Percentiles rank a stretch among this genome's conserved stretches.
Evolutionary conservation across 495 filamentous ascomycete genomes (phyloP).

Genomic region (Polyplosphaeria fusca): DNA sequence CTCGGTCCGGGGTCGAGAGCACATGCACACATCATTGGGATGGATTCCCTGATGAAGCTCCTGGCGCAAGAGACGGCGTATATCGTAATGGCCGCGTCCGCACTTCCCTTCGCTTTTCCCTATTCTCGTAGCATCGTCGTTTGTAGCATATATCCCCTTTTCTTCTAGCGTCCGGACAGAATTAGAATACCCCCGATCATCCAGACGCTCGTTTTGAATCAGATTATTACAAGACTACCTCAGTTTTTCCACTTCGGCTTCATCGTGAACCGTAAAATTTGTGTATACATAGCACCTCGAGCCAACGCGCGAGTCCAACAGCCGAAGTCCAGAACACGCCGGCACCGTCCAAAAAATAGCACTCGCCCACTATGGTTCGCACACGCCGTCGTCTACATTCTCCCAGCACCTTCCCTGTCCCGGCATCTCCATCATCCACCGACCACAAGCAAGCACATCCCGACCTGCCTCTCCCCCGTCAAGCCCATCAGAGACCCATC

Average conservation of each 20-base stretch:
- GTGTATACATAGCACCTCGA: no score
- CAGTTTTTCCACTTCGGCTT: neutral
- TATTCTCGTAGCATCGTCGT: neutral
- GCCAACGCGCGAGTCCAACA: no score
- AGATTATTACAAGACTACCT: neutral
- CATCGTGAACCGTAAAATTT: no score
- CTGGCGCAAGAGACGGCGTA: neutral
- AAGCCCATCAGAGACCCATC: no score
- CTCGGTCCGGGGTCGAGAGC: neutral
- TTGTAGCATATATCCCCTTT: slow-evolving; percentile 1
- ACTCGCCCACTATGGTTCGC: no score
- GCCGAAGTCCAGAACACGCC: no score
- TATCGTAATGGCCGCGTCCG: neutral
- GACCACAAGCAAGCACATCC: no score
- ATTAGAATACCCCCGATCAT: slow-evolving; percentile 3
- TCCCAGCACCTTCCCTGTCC: no score
- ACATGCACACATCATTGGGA: neutral
- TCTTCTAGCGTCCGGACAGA: neutral
- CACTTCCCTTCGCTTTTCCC: neutral
- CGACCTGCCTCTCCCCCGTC: no score
- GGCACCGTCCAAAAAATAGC: no score
- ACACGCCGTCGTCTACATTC: no score
- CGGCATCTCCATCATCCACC: no score
- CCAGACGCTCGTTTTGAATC: slow-evolving; percentile 1
- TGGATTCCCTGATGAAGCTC: neutral